Conservation (phyloP, 106 monocot genomes). For the Dendrobium huoshanense region DNA sequence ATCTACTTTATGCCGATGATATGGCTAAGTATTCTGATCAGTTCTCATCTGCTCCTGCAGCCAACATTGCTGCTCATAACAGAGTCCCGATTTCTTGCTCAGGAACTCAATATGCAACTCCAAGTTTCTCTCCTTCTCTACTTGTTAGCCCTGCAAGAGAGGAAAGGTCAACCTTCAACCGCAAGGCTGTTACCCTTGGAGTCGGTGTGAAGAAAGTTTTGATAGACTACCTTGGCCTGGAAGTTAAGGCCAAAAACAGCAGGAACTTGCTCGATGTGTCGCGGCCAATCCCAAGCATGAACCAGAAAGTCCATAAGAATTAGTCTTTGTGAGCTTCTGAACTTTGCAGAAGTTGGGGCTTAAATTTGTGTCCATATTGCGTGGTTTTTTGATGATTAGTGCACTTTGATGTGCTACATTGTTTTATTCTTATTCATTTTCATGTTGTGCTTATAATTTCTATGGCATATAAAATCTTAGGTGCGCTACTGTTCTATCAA, state of each 20-base stretch:
- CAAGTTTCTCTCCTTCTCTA: constrained; percentile 48
- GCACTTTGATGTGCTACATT: background rate
- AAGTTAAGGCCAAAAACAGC: constrained; percentile 18
- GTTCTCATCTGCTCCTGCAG: constrained; percentile 20
- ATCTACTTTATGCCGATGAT: constrained; percentile 70
- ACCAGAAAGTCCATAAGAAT: background rate
- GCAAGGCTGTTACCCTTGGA: constrained; percentile 31
- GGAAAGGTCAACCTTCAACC: constrained; percentile 29
- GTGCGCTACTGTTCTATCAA: no score
- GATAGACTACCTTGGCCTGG: constrained; percentile 51
- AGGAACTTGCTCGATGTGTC: background rate
- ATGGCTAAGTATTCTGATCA: constrained; percentile 51
- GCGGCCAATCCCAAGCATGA: background rate
- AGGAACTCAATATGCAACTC: constrained; percentile 49
- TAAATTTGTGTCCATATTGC: background rate
- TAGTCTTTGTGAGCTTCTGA: background rate
- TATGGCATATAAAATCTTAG: no score
- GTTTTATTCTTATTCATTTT: background rate
- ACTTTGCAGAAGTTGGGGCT: background rate
- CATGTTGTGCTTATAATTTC: background rate
- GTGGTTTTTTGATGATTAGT: background rate
- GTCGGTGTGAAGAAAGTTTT: constrained; percentile 69
- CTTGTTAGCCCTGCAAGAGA: constrained; percentile 26
- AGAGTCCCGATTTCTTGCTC: constrained; percentile 27
- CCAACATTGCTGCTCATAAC: constrained; percentile 17